A percentile compares a stretch with the other conserved stretches of the same genome.
Evolutionary conservation across 2,329 filamentous ascomycete genomes (phyloP).

Genomic region (Teratosphaeria pseudoeucalypti): DNA sequence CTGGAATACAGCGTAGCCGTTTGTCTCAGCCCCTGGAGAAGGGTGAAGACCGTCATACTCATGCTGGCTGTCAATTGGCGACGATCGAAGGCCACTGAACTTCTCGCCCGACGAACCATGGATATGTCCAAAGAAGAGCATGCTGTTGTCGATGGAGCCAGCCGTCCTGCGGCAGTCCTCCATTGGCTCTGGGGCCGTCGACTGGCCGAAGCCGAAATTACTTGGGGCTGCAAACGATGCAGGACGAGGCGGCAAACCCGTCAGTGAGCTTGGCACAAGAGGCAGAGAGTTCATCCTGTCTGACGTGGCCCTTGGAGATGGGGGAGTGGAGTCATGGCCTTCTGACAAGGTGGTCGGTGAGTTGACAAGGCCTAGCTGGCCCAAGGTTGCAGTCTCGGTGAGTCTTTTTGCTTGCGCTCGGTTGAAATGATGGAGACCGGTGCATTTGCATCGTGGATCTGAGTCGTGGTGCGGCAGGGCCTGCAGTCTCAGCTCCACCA

Average conservation of each 20-base stretch:
- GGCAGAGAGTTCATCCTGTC: not conserved
- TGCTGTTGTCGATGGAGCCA: not conserved
- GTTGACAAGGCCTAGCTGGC: not conserved
- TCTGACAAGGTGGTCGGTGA: not conserved
- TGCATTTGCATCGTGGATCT: conserved; percentile 22
- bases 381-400: not conserved
- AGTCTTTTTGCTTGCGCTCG: conserved; percentile 11
- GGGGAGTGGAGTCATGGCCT: not conserved
- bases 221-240: not conserved
- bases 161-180: not conserved
- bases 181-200: not conserved
- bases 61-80: not conserved
- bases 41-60: not conserved
- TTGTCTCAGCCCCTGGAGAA: not conserved
- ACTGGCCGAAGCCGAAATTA: not conserved
- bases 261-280: not conserved
- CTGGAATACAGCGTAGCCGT: not conserved
- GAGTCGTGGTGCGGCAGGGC: conserved; percentile 21
- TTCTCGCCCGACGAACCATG: not conserved
- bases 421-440: conserved; percentile 24
- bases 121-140: not conserved
- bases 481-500: conserved; percentile 22
- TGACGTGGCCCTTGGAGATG: not conserved
- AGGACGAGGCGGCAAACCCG: not conserved
- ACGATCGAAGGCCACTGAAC: not conserved